Evolutionary conservation across 768 basidiomycete species (phyloP).

Genomic region (Xerocomellus intermedius): DNA sequence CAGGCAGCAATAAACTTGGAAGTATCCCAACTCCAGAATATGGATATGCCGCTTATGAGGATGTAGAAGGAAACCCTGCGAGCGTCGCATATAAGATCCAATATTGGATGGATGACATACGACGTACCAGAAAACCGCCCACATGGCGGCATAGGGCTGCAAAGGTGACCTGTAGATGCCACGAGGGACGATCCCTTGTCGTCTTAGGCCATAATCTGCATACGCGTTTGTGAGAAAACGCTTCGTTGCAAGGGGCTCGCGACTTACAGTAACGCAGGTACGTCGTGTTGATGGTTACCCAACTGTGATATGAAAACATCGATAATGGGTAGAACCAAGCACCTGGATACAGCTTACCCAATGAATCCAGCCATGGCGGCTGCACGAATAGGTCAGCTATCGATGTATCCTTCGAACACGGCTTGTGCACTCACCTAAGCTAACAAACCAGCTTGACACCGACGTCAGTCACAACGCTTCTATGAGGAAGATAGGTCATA

Average conservation of each 20-base stretch:
- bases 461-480: constrained; percentile 20
- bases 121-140: constrained; percentile 67
- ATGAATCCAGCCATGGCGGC: constrained; percentile 66
- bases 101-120: constrained; percentile 20
- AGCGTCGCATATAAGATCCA: background rate
- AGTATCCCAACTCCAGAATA: constrained; percentile 62
- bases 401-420: background rate
- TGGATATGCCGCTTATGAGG: constrained; percentile 51
- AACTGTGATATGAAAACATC: constrained; percentile 48
- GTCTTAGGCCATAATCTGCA: constrained; percentile 15
- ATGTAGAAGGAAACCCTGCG: constrained; percentile 47
- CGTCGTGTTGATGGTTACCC: constrained; percentile 68
- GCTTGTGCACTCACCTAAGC: constrained; percentile 41
- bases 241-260: background rate
- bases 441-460: constrained; percentile 60
- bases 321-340: constrained; percentile 43
- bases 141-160: constrained; percentile 69
- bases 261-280: constrained; percentile 68
- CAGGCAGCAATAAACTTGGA: constrained; percentile 46
- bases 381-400: background rate
- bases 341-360: constrained; percentile 12
- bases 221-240: constrained; percentile 33
- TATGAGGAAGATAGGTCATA: constrained; percentile 2
- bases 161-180: constrained; percentile 60
- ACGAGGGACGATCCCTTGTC: constrained; percentile 52